Conservation (phyloP, 2,329 filamentous ascomycete species). For the Thielaviopsis euricoi region DNA sequence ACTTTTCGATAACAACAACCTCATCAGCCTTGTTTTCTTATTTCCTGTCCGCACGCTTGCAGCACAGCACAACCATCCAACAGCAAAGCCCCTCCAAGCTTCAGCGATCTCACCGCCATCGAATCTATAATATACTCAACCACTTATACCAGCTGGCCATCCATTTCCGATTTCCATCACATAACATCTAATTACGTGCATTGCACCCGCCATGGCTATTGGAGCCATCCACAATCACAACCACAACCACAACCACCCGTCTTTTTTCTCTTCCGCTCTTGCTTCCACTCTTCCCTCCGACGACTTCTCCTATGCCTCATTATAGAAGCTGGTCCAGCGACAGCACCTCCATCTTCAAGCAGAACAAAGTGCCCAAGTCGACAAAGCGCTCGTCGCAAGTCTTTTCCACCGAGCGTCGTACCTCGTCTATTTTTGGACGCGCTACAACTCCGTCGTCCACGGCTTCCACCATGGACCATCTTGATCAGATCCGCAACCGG, state of each 20-base stretch:
- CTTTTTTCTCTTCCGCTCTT: background rate
- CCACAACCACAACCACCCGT: background rate
- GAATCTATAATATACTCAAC: background rate
- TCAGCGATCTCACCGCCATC: background rate
- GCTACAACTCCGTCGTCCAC: background rate
- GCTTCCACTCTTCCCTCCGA: background rate
- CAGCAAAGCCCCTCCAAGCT: too few species aligned
- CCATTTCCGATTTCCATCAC: too few species aligned
- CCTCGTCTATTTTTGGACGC: slow-evolving; percentile 1
- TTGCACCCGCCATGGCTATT: slow-evolving; percentile 4
- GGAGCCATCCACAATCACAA: background rate
- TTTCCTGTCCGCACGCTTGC: background rate
- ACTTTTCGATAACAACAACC: background rate
- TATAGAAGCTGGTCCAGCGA: slow-evolving; percentile 7
- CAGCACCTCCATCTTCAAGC: slow-evolving; percentile 1
- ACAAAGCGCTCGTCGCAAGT: slow-evolving; percentile 6
- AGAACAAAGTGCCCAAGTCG: background rate
- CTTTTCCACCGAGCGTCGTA: slow-evolving; percentile 3
- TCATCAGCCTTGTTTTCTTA: too few species aligned
- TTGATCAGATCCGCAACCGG: slow-evolving; percentile 8
- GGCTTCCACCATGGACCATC: background rate
- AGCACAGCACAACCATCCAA: background rate
- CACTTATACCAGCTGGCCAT: background rate
- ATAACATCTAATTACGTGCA: too few species aligned
- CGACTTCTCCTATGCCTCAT: slow-evolving; percentile 6